These are phyloP conservation scores for Fusarium lateritium DNA, from an alignment of 2,329 filamentous ascomycete genomes.

Conservation along the genomic window DNA sequence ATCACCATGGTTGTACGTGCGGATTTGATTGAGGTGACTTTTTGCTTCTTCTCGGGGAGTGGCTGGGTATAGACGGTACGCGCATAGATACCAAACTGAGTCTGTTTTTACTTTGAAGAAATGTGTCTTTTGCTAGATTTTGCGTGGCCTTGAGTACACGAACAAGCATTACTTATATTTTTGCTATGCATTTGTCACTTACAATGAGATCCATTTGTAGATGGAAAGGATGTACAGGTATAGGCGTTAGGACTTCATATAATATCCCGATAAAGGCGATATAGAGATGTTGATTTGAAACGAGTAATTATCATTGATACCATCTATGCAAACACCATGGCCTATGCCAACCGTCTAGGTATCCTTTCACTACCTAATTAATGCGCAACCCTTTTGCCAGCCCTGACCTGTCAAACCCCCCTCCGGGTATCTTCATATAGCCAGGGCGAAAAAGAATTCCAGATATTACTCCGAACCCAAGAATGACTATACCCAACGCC, in stretches of 20 bases:
- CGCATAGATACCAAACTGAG: slow-evolving; percentile 51
- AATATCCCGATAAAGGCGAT: neutral
- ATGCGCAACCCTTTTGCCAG: neutral
- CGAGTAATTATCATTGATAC: slow-evolving; percentile 12
- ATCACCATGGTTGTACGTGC: slow-evolving; percentile 22
- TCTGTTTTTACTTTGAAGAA: slow-evolving; percentile 22
- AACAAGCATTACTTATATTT: neutral
- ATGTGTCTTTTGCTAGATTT: neutral
- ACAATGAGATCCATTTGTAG: neutral
- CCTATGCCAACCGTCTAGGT: slow-evolving; percentile 10
- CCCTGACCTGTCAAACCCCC: neutral
- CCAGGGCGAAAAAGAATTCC: slow-evolving; percentile 1
- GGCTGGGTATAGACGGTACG: slow-evolving; percentile 48
- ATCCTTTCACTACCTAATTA: neutral
- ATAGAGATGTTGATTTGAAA: neutral
- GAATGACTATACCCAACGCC: slow-evolving; percentile 38
- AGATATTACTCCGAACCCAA: slow-evolving; percentile 17
- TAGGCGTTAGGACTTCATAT: neutral
- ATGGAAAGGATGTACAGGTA: neutral
- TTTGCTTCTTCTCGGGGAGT: slow-evolving; percentile 28
- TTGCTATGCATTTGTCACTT: neutral
- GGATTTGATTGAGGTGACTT: slow-evolving; percentile 17
- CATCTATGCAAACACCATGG: slow-evolving; percentile 7
- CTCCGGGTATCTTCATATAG: slow-evolving; percentile 26
- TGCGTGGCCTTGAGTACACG: neutral